phyloP scores from a whole-genome alignment of 495 filamentous ascomycete species.

The Penicillium bovifimosum region DNA sequence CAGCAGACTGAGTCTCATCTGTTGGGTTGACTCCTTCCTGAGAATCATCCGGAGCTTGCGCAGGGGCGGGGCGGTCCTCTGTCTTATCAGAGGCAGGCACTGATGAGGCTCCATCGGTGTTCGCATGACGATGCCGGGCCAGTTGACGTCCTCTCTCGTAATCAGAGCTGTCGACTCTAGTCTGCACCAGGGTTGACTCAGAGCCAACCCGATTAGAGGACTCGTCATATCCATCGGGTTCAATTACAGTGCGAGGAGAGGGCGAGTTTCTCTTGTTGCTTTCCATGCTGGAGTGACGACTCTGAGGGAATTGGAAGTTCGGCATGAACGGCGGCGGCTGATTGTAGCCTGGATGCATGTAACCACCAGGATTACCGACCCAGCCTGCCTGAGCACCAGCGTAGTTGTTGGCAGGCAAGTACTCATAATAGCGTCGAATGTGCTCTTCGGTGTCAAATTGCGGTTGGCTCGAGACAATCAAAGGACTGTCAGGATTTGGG shows the following conservation, averaged over 20 bases:
- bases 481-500: neutral
- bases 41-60: neutral
- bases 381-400: neutral
- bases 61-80: neutral
- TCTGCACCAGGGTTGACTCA: neutral
- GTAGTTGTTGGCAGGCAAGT: neutral
- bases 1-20: neutral
- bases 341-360: neutral
- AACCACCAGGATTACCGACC: neutral
- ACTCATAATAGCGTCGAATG: conserved; percentile 5
- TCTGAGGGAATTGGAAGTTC: neutral
- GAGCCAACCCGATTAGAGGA: neutral
- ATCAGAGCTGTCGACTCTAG: neutral
- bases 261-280: neutral
- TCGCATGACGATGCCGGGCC: neutral
- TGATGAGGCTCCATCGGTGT: neutral
- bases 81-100: neutral
- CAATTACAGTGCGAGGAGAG: no score
- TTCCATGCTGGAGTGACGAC: neutral
- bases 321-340: neutral
- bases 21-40: neutral
- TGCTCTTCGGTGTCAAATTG: neutral
- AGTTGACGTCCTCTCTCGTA: neutral
- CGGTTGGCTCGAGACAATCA: conserved; percentile 7
- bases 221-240: no score